Evolutionary conservation across 495 filamentous ascomycete species (phyloP).

Genomic region (Apiosordaria backusii): DNA sequence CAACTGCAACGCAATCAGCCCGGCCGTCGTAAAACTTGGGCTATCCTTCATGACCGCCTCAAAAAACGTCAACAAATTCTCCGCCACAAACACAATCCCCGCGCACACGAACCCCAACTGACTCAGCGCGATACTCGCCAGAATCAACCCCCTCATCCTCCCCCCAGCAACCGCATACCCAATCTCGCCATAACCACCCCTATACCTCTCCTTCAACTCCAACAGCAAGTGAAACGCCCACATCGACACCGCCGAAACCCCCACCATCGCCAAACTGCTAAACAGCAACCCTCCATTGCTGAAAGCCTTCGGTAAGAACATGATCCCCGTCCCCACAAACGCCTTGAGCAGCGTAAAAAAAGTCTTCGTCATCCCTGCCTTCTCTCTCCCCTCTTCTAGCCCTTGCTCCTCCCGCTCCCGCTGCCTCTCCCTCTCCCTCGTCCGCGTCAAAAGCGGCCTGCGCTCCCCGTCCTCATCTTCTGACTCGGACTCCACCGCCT

Average conservation of each 20-base stretch:
- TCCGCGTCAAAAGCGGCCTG: conserved; percentile 53
- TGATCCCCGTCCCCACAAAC: conserved; percentile 64
- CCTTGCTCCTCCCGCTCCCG: neutral
- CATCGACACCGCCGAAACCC: conserved; percentile 52
- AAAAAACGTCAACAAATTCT: conserved; percentile 58
- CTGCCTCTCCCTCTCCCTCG: conserved; percentile 36
- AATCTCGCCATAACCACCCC: conserved; percentile 62
- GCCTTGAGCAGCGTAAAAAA: conserved; percentile 68
- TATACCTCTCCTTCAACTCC: conserved; percentile 48
- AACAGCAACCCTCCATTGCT: conserved; percentile 66
- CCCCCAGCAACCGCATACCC: conserved; percentile 52
- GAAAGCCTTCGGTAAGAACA: conserved; percentile 68
- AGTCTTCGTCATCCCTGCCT: conserved; percentile 57
- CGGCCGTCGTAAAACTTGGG: conserved; percentile 41
- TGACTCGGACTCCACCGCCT: conserved; percentile 45
- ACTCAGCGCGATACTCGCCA: conserved; percentile 59
- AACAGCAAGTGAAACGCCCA: conserved; percentile 63
- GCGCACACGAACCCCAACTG: conserved; percentile 66
- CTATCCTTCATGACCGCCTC: conserved; percentile 45
- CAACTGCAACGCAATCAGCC: conserved; percentile 55
- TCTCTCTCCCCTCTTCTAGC: conserved; percentile 29
- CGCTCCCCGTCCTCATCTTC: conserved; percentile 46
- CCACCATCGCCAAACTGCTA: conserved; percentile 56
- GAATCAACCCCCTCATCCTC: conserved; percentile 50
- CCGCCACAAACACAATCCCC: conserved; percentile 62